Evolutionary conservation across 2,329 filamentous ascomycete species (phyloP), one percentile per base, ranked within the genome.

Genomic region (Neonectria magnoliae): DNA sequence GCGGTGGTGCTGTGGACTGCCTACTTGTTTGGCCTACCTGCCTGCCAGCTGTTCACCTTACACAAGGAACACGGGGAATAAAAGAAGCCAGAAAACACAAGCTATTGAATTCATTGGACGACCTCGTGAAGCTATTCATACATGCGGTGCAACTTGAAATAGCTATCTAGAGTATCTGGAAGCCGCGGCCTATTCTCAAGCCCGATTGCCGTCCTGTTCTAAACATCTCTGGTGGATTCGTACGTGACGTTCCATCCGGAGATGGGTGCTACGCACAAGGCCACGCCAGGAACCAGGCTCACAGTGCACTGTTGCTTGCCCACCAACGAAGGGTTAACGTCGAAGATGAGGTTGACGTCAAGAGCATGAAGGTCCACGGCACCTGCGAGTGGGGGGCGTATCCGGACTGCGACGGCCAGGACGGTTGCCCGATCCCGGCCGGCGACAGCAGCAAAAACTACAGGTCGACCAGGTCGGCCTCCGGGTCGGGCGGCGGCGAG

Each of bases 221-320:
- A 48, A 22, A 42, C 22, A 16, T 25, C 5, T 52, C 56, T 27
- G 42, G 57, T 54, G 18, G 57, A 54, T 60, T 60, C 57, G 18
- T 60, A 47, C 50, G 52, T 52, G 33, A 36, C 18, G 44, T 62
- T 51, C 53, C 60, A 63, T 54, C 41, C 38, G 5, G 60, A 58
- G 14, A 58, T 58, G 29, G 60, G 60, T 31, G 42, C 48, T 31
- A 63, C 48, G 33, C 60, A 63, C 60, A 63, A 63, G 13, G 60
- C 60, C 41, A 6, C n/a, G n/a, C 55, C 54, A 9, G 60, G 60
- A 50, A 59, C n/a, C 50, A 63, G 55, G n/a, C 55, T 63, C 48
- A 13, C 22, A 16, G 55, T 47, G 33, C 60, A 63, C 5, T 48
- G 10, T 13, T 16, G 50, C 36, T 10, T 57, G 50, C 36, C 29